These are phyloP conservation scores for Lolium perenne DNA, from an alignment of 176 grass and related monocot species.

Conservation along the genomic window DNA sequence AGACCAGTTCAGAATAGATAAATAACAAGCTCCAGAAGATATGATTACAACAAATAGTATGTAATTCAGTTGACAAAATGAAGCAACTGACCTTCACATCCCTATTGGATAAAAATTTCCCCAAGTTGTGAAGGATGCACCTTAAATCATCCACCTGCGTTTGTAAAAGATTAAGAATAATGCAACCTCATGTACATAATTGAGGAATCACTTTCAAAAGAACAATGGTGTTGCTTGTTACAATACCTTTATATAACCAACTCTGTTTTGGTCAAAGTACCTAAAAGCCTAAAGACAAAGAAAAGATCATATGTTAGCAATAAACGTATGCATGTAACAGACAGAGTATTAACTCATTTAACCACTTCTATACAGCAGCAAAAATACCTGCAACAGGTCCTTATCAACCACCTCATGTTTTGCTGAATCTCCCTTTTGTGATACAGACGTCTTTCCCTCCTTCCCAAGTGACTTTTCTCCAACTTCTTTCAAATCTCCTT, in stretches of 20 bases:
- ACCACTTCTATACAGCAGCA: conserved; percentile 15
- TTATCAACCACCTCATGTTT: conserved; percentile 86
- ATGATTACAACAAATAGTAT: not conserved
- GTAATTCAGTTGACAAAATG: conserved; percentile 30
- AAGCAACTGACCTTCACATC: conserved; percentile 85
- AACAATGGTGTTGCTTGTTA: conserved; percentile 4
- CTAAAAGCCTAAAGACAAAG: conserved; percentile 83
- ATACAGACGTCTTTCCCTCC: conserved; percentile 50
- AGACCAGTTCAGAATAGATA: not conserved
- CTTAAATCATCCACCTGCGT: conserved; percentile 94
- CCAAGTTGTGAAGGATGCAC: conserved; percentile 95
- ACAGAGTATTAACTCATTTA: not conserved
- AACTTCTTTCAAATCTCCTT: conserved; percentile 40
- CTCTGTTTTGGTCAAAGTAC: conserved; percentile 86
- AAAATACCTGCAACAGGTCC: conserved; percentile 79
- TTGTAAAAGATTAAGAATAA: conserved; percentile 39
- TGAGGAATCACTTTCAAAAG: conserved; percentile 28
- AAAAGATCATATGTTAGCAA: conserved; percentile 30
- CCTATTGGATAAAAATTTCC: conserved; percentile 84
- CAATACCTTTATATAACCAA: conserved; percentile 80
- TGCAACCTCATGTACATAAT: not conserved
- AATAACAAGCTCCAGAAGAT: conserved; percentile 5
- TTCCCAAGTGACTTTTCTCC: conserved; percentile 54
- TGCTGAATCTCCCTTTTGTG: conserved; percentile 45
- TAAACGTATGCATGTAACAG: not conserved